Base-by-base conservation (phyloP, 495 filamentous ascomycete species). In the Aspergillus bridgeri region DNA sequence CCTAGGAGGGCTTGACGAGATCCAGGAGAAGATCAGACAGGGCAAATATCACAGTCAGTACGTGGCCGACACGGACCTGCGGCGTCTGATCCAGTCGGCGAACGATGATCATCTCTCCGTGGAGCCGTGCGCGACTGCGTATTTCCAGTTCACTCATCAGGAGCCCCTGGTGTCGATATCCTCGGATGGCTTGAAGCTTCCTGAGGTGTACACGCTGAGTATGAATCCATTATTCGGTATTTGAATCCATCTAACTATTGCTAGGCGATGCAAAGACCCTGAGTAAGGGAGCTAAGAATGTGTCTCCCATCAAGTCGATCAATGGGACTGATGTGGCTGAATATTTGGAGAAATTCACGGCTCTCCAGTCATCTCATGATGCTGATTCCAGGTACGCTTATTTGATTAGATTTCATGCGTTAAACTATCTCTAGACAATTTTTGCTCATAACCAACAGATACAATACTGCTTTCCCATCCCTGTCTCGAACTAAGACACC, bases 71-170 rank as follows among this genome's bases (percentile, higher is more conserved):
- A 38, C n/a, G 42, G 51, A 43, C 21, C 51, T 54, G 11, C 42
- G 21, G 33, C 29, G 21, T 13, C 27, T 24, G 1, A 25, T 54
- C 51, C 33, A 45, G 15, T 23, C 42, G 9, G 51, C 38, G 4
- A 33, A 54, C n/a, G 51, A 54, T 23, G 51, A 20, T 19, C 51
- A 54, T 27, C 24, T 54, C 15, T 51, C 18, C 38, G 29, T 21
- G 24, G 18, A 6, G 17, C 24, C 42, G 20, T 54, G 38, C 21
- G 25, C n/a, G 22, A 22, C 51, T 18, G 13, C 19, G 17, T 23
- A 4, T 21, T 27, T 54, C 5, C 15, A 19, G 1, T 54, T 54
- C 23, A 23, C 24, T 19, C 42, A 23, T n/a, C 33, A 43, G n/a
- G 38, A 25, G n/a, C 33, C 27, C 5, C 21, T 54, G 6, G 51